phyloP scores from a whole-genome alignment of 2,329 filamentous ascomycete genomes.

The Ascochyta rabiei region DNA sequence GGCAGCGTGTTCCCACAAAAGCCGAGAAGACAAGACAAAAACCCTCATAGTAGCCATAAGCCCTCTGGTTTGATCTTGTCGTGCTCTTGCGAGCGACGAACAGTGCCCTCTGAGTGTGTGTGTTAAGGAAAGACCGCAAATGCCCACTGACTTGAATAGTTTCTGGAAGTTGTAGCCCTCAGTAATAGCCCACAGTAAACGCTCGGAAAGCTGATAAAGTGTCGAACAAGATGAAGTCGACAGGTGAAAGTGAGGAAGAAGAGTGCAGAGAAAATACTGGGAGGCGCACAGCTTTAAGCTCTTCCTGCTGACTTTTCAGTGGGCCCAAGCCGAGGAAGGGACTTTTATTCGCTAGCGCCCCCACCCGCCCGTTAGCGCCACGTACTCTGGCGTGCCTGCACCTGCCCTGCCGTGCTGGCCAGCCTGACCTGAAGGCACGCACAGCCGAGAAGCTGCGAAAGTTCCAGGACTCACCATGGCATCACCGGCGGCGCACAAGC shows the following conservation, averaged over 20 bases:
- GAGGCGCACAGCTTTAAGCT: conserved; percentile 20
- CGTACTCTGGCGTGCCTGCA: background rate
- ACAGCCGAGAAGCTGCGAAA: conserved; percentile 7
- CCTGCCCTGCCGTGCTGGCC: background rate
- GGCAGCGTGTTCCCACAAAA: conserved; percentile 61
- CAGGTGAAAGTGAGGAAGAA: conserved; percentile 12
- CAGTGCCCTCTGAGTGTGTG: conserved; percentile 43
- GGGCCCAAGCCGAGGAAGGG: conserved; percentile 6
- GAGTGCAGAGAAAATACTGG: conserved; percentile 13
- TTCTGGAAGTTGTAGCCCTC: conserved; percentile 44
- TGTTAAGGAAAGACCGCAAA: conserved; percentile 48
- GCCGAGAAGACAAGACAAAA: conserved; percentile 54
- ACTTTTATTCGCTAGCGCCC: background rate
- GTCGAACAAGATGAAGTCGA: conserved; percentile 14
- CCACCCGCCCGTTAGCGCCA: conserved; percentile 2
- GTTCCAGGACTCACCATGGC: conserved; percentile 33
- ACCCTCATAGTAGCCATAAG: conserved; percentile 50
- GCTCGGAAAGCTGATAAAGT: conserved; percentile 32
- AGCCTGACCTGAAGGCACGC: background rate
- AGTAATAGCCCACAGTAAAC: conserved; percentile 45
- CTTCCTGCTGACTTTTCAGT: conserved; percentile 3
- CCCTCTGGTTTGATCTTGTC: conserved; percentile 47
- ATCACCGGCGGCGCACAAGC: conserved; percentile 46
- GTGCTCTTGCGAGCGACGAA: conserved; percentile 46
- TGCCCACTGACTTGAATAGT: conserved; percentile 50